phyloP scores from a whole-genome alignment of 192 early-diverging fungal genomes.

The Coemansia sp. region DNA sequence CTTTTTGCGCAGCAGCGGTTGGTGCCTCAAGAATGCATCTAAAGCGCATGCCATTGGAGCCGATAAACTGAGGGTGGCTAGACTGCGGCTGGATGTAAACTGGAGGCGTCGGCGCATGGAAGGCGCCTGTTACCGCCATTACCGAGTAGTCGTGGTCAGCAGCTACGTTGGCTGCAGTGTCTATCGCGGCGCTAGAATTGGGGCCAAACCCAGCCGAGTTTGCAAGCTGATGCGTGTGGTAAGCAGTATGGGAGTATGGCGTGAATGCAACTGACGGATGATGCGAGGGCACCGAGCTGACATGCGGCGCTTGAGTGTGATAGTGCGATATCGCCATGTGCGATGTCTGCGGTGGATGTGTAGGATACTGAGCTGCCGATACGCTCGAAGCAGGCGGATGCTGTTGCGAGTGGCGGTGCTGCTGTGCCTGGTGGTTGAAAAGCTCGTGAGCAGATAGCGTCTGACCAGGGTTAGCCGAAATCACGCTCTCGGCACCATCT shows the following conservation, averaged over 20 bases:
- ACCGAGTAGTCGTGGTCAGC: conserved; percentile 33
- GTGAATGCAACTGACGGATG: conserved; percentile 14
- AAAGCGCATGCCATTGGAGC: conserved; percentile 27
- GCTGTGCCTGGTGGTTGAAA: conserved; percentile 31
- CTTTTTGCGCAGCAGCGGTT: conserved; percentile 46
- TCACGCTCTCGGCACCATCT: conserved; percentile 20
- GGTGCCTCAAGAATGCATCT: conserved; percentile 46
- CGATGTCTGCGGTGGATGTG: conserved; percentile 11
- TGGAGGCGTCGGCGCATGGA: conserved; percentile 13
- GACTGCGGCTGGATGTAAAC: conserved; percentile 12
- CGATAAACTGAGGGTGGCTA: not conserved
- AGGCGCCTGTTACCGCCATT: conserved; percentile 19
- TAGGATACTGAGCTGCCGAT: conserved; percentile 7
- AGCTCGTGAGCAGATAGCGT: conserved; percentile 33
- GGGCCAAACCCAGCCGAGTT: not conserved
- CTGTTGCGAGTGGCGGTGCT: conserved; percentile 19
- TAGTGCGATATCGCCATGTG: conserved; percentile 33
- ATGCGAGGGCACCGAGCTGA: conserved; percentile 14
- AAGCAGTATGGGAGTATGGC: conserved; percentile 29
- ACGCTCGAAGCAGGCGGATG: not conserved
- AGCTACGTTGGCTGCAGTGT: not conserved
- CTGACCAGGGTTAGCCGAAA: conserved; percentile 15
- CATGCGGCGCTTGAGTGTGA: conserved; percentile 23
- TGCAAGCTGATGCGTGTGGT: conserved; percentile 25
- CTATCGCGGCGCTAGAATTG: conserved; percentile 18